These are phyloP conservation scores for Kappamyces sp. DNA, from an alignment of 192 early-diverging fungal genomes.

Conservation along the genomic window DNA sequence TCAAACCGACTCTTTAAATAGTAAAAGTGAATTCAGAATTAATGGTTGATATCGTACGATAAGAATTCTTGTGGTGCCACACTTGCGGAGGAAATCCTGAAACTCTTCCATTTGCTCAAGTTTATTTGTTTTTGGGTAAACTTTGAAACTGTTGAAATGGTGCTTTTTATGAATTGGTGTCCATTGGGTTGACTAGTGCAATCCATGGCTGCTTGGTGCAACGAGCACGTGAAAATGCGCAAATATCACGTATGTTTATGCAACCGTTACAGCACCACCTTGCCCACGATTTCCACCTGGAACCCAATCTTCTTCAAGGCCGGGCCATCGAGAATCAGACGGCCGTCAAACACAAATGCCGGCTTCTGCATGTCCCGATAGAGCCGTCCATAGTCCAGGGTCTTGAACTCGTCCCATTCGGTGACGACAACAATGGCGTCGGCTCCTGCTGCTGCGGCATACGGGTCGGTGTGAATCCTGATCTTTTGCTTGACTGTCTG, in stretches of 20 bases:
- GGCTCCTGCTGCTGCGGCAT: constrained; percentile 62
- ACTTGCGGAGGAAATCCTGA: too few species aligned
- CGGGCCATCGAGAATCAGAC: constrained; percentile 64
- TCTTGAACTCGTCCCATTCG: constrained; percentile 90
- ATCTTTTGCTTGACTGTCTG: constrained; percentile 54
- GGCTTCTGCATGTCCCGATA: constrained; percentile 73
- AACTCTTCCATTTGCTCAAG: too few species aligned
- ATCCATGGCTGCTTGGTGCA: too few species aligned
- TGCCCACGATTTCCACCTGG: constrained; percentile 65
- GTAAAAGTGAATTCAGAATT: too few species aligned
- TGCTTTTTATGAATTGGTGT: too few species aligned
- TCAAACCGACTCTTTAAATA: too few species aligned
- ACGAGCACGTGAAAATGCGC: neutral
- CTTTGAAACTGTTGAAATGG: too few species aligned
- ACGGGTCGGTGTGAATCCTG: constrained; percentile 56
- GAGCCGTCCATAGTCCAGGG: constrained; percentile 61
- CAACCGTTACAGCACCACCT: constrained; percentile 13
- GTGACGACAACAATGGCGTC: constrained; percentile 79
- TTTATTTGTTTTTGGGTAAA: too few species aligned
- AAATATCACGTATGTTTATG: neutral
- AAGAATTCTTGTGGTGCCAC: too few species aligned
- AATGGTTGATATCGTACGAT: too few species aligned
- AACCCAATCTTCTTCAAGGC: constrained; percentile 75
- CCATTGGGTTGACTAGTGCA: too few species aligned
- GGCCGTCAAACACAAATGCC: constrained; percentile 87